phyloP scores from a whole-genome alignment of 2,329 filamentous ascomycete genomes.

The Teratosphaeria destructans region DNA sequence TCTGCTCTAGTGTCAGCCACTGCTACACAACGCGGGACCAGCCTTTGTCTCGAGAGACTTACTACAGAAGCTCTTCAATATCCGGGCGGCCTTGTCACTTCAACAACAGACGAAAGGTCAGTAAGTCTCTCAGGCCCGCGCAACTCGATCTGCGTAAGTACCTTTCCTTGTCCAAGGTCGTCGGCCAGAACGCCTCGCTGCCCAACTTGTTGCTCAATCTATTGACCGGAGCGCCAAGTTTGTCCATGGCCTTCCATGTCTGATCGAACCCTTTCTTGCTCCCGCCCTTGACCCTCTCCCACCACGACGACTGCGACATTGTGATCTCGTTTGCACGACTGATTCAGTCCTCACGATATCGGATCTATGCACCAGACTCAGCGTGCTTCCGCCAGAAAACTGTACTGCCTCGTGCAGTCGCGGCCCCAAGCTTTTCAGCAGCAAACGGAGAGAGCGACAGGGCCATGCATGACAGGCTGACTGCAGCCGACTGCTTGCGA shows the following conservation, averaged over 20 bases:
- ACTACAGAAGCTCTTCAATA: constrained; percentile 85
- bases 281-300: constrained; percentile 45
- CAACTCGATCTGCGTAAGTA: background rate
- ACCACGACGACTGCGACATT: constrained; percentile 29
- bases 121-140: background rate
- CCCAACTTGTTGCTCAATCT: constrained; percentile 72
- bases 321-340: background rate
- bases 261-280: constrained; percentile 64
- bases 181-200: constrained; percentile 74
- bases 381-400: background rate
- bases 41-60: constrained; percentile 26
- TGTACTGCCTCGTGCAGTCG: background rate
- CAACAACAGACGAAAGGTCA: background rate
- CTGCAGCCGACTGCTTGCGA: background rate
- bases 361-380: background rate
- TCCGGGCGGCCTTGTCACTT: constrained; percentile 84
- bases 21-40: background rate
- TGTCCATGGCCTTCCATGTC: constrained; percentile 56
- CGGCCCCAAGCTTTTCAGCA: background rate
- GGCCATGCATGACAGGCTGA: background rate
- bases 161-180: constrained; percentile 67
- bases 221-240: constrained; percentile 62
- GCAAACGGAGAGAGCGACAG: background rate
- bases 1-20: constrained; percentile 27
- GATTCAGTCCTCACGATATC: background rate